Percentiles rank a stretch among this genome's conserved stretches.
These are phyloP conservation scores for Picea mariana DNA, from an alignment of 83 land plant species.

Conservation along the genomic window DNA sequence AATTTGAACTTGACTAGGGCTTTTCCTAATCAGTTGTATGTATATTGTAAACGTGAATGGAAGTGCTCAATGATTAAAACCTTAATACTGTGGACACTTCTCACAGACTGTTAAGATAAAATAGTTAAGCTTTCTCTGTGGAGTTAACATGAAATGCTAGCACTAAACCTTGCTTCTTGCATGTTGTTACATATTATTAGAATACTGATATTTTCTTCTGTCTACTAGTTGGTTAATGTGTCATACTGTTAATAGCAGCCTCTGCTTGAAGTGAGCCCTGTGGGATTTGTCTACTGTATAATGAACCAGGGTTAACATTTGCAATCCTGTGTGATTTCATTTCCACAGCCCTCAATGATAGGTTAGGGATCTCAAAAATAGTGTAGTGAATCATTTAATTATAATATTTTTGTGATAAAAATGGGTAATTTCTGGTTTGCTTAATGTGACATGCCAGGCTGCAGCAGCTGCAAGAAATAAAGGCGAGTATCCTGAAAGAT, in stretches of 20 bases:
- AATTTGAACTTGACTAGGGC: neutral
- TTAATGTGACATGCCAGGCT: slow-evolving; percentile 35
- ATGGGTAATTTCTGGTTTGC: neutral
- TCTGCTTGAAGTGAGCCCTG: neutral
- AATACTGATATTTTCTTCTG: too few relatives aligned
- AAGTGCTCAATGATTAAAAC: neutral
- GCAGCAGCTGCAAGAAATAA: slow-evolving; percentile 62
- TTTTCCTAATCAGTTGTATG: neutral
- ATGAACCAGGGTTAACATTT: neutral
- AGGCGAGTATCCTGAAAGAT: slow-evolving; percentile 74
- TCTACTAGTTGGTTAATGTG: too few relatives aligned
- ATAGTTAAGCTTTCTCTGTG: neutral
- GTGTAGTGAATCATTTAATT: neutral
- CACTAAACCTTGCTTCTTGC: too few relatives aligned
- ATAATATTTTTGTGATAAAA: neutral
- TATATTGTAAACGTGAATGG: neutral
- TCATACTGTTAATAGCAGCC: too few relatives aligned
- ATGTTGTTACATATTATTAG: too few relatives aligned
- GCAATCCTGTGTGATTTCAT: neutral
- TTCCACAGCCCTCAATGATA: neutral
- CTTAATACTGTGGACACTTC: neutral
- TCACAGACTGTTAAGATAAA: neutral
- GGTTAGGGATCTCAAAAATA: neutral
- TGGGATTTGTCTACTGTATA: neutral
- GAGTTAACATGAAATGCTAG: too few relatives aligned